Percentiles rank a stretch among this genome's conserved stretches.
Conservation (phyloP, 805 yeast genomes). For the Barnettozyma wickerhamii region DNA sequence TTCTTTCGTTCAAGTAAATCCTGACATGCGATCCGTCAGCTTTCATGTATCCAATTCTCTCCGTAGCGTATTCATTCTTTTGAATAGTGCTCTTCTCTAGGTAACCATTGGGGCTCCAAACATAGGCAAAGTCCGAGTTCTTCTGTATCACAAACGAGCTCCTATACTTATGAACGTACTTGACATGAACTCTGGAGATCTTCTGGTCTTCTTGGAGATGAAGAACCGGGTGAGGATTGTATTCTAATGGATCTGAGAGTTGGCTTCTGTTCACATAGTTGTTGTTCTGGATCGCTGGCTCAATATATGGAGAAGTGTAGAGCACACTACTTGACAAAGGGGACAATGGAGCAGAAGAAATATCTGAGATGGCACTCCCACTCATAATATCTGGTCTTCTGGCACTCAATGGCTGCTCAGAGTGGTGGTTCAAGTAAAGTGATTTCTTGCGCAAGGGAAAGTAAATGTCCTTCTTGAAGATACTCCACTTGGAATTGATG, state of each 20-base stretch:
- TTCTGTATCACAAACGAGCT: conserved; percentile 5
- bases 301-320: conserved; percentile 15
- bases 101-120: conserved; percentile 20
- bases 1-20: conserved; percentile 11
- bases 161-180: conserved; percentile 4
- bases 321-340: neutral
- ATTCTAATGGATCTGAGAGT: neutral
- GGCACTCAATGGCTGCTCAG: neutral
- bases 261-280: conserved; percentile 1
- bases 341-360: neutral
- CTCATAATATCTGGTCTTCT: neutral
- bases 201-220: conserved; percentile 2
- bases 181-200: conserved; percentile 6
- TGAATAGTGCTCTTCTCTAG: conserved; percentile 13
- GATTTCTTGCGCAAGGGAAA: conserved; percentile 5
- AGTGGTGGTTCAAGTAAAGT: neutral
- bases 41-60: conserved; percentile 14
- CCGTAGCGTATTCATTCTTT: conserved; percentile 8
- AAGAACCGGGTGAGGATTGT: conserved; percentile 7
- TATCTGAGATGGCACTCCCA: neutral
- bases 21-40: conserved; percentile 3
- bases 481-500: conserved; percentile 10
- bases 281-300: conserved; percentile 13
- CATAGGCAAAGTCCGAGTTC: conserved; percentile 10
- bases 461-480: conserved; percentile 7